A percentile compares a stretch with the other conserved stretches of the same genome.
Conservation (phyloP, 352 stramenopile species). For the Pythium vanterpoolii region DNA sequence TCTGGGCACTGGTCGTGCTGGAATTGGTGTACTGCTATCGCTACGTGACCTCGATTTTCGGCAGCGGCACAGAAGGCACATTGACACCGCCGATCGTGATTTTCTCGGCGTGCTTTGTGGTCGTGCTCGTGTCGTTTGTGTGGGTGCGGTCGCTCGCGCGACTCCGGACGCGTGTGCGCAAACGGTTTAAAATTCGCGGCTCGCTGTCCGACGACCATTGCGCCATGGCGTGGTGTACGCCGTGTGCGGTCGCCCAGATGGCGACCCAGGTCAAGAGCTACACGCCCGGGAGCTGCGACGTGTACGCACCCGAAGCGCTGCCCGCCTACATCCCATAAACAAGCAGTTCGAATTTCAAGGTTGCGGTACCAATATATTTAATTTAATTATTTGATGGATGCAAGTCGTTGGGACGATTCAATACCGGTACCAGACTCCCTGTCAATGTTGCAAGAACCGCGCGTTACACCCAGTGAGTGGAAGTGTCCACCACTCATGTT, state of each 20-base stretch:
- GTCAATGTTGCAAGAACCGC: too few relatives aligned
- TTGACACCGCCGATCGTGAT: slow-evolving; percentile 2
- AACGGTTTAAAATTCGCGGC: slow-evolving; percentile 16
- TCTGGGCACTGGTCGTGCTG: slow-evolving; percentile 12
- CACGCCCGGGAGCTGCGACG: slow-evolving; percentile 33
- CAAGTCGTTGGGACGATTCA: neutral
- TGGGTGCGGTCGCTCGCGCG: neutral
- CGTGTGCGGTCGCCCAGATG: slow-evolving; percentile 43
- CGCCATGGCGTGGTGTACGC: slow-evolving; percentile 16
- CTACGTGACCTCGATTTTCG: neutral
- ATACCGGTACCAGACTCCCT: too few relatives aligned
- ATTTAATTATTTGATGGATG: too few relatives aligned
- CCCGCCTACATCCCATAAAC: slow-evolving; percentile 27
- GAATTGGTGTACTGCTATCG: slow-evolving; percentile 1
- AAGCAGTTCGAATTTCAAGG: neutral
- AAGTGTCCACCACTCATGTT: neutral
- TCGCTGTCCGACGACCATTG: slow-evolving; percentile 12
- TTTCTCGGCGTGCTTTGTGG: neutral
- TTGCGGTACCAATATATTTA: too few relatives aligned
- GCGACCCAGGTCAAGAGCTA: slow-evolving; percentile 51
- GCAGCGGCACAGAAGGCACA: neutral
- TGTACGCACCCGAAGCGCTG: slow-evolving; percentile 34
- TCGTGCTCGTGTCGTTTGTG: slow-evolving; percentile 8
- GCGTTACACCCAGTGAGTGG: too few relatives aligned
- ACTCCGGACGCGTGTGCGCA: slow-evolving; percentile 11